A percentile compares a stretch with the other conserved stretches of the same genome.
These are phyloP conservation scores for Verbena officinalis DNA, from an alignment of 257 asterid genomes.

Conservation along the genomic window DNA sequence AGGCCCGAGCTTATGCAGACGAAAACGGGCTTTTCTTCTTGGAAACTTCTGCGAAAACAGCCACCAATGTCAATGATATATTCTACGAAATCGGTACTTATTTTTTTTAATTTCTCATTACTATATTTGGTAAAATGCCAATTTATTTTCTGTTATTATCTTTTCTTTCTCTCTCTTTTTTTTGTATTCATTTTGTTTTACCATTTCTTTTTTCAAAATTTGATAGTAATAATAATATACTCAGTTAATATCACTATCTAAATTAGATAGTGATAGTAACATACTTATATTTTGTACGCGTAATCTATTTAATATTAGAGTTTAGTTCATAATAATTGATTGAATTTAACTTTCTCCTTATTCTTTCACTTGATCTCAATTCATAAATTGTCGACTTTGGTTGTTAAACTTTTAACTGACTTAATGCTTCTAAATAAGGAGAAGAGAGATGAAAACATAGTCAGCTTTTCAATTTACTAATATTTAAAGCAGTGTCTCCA, in stretches of 20 bases:
- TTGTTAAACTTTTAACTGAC: slow-evolving; percentile 29
- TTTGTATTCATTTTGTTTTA: too few relatives aligned
- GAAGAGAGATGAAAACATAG: not conserved
- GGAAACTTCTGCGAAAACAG: slow-evolving; percentile 86
- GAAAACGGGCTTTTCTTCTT: slow-evolving; percentile 81
- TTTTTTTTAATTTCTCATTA: slow-evolving; percentile 16
- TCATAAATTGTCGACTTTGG: slow-evolving; percentile 84
- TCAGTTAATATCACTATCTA: too few relatives aligned
- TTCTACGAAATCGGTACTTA: slow-evolving; percentile 72
- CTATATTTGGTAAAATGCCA: not conserved
- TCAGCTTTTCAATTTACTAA: too few relatives aligned
- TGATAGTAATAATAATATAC: too few relatives aligned
- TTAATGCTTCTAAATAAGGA: slow-evolving; percentile 4
- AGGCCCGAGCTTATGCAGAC: slow-evolving; percentile 65
- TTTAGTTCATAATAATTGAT: too few relatives aligned
- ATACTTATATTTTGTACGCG: too few relatives aligned
- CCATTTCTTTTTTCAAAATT: too few relatives aligned
- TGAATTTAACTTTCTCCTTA: not conserved
- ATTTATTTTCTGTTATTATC: too few relatives aligned
- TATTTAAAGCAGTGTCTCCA: too few relatives aligned
- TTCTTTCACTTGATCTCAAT: slow-evolving; percentile 14
- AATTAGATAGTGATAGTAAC: too few relatives aligned
- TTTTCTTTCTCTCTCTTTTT: too few relatives aligned
- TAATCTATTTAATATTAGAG: too few relatives aligned
- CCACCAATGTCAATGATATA: slow-evolving; percentile 67